Conservation (phyloP, 345 rosid genomes). For the Noccaea caerulescens region DNA sequence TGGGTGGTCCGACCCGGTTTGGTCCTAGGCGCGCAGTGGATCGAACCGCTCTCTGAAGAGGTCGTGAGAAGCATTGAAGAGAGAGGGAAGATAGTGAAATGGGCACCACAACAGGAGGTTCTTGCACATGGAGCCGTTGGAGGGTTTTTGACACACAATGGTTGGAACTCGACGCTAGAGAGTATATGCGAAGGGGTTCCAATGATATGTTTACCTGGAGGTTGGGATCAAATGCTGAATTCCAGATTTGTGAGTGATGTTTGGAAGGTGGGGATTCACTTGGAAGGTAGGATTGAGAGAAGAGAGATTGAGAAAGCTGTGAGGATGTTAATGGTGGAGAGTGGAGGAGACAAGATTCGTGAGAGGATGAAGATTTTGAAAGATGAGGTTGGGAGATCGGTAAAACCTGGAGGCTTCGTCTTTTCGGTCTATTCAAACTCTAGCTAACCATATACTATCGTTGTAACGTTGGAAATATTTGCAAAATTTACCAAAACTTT, state of each 20-base stretch:
- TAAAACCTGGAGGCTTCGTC: conserved; percentile 36
- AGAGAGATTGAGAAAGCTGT: conserved; percentile 39
- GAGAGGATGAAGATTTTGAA: conserved; percentile 37
- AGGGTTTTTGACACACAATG: conserved; percentile 42
- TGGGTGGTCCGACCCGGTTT: conserved; percentile 53
- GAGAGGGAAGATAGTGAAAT: conserved; percentile 48
- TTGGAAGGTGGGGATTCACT: conserved; percentile 36
- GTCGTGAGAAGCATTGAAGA: conserved; percentile 40
- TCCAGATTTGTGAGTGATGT: conserved; percentile 40
- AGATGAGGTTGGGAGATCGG: conserved; percentile 33
- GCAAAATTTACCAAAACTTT: neutral
- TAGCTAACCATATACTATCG: conserved; percentile 28
- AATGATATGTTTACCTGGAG: conserved; percentile 41
- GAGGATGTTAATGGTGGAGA: conserved; percentile 35
- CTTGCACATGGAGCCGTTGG: conserved; percentile 35
- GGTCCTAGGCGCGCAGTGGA: conserved; percentile 21
- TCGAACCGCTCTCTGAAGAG: conserved; percentile 15
- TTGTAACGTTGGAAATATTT: conserved; percentile 12
- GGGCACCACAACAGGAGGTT: conserved; percentile 45
- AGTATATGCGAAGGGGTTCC: conserved; percentile 46
- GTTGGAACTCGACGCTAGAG: conserved; percentile 48
- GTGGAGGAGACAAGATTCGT: conserved; percentile 24
- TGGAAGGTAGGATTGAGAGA: conserved; percentile 35
- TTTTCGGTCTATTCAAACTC: conserved; percentile 24
- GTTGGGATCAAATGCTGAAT: conserved; percentile 43